Base-by-base conservation (phyloP, 1,284 basidiomycete species). In the Cutaneotrichosporon spelunceum region DNA sequence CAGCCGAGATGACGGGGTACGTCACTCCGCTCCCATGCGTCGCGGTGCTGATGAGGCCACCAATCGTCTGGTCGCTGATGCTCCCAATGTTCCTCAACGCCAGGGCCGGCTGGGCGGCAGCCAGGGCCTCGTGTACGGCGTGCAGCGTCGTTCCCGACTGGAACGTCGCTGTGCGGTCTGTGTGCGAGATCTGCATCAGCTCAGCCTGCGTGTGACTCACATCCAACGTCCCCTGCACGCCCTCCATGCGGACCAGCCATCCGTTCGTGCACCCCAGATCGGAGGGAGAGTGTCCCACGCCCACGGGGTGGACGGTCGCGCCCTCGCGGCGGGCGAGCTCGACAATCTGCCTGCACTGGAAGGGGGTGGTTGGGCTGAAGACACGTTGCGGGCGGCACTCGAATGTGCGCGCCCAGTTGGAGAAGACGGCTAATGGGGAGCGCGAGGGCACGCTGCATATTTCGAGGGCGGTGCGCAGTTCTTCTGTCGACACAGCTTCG, bases 61-160 rank as follows among this genome's bases (percentile, higher is more conserved):
- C 94, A 66, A 99, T 84, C 3, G 93, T 93, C 79, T 98, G 95
- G 78, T 97, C 93, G 44, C 92, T 95, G 74, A 99, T 98, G 45
- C 93, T 95, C 45, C 96, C 96, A 65, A 98, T 84, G 77, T 93
- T 96, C 72, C 85, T 87, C 84, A 99, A 88, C 49, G 93, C 93
- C 24, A 97, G 84, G 1, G 76, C 64, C 16, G 76, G 76, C 30
- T 83, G 83, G 68, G 88, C 81, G n/a, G 81, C 77, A 39, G 84
- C 86, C 57, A 98, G 87, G 21, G 69, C 53, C 21, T 70, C 59
- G 61, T 93, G 89, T 16, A 94, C 83, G 57, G 83, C 82, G 65
- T 87, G 82, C 61, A 96, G 85, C 9, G 85, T 87, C 72, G 94
- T 90, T 14, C 93, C 93, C 4, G 85, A 88, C 68, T 86, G 80